These are phyloP conservation scores for Chrysosporium keratinophilum DNA, from an alignment of 2,329 filamentous ascomycete genomes.

Conservation along the genomic window DNA sequence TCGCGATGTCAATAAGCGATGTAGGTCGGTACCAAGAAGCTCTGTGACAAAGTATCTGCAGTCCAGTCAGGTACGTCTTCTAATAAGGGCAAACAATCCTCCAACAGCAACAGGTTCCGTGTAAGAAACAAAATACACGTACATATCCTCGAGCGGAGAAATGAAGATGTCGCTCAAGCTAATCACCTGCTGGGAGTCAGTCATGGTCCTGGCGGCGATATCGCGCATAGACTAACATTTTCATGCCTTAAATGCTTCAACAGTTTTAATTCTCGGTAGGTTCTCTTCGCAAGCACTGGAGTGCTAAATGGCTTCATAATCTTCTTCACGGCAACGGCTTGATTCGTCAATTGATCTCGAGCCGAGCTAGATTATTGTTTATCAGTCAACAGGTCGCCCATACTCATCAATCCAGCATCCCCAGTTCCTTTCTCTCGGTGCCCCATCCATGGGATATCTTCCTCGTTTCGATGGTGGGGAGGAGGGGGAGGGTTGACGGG, in stretches of 20 bases:
- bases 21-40: conserved; percentile 89
- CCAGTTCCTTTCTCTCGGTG: not conserved
- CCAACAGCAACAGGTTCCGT: not conserved
- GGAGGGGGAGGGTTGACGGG: not conserved
- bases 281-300: conserved; percentile 94
- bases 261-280: conserved; percentile 93
- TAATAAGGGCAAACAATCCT: not conserved
- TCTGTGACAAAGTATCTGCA: conserved; percentile 93
- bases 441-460: not conserved
- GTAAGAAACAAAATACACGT: conserved; percentile 28
- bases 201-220: not conserved
- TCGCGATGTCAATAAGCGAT: conserved; percentile 85
- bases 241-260: conserved; percentile 94
- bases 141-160: conserved; percentile 97
- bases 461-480: not conserved
- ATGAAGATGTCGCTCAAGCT: conserved; percentile 99
- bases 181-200: conserved; percentile 57
- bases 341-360: conserved; percentile 91
- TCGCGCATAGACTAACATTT: conserved; percentile 55
- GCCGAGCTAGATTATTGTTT: conserved; percentile 59
- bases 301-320: conserved; percentile 99
- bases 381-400: not conserved
- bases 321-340: conserved; percentile 98
- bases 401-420: not conserved
- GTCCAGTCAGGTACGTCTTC: not conserved